Conservation (phyloP, 495 filamentous ascomycete genomes). For the Niebla homalea region DNA sequence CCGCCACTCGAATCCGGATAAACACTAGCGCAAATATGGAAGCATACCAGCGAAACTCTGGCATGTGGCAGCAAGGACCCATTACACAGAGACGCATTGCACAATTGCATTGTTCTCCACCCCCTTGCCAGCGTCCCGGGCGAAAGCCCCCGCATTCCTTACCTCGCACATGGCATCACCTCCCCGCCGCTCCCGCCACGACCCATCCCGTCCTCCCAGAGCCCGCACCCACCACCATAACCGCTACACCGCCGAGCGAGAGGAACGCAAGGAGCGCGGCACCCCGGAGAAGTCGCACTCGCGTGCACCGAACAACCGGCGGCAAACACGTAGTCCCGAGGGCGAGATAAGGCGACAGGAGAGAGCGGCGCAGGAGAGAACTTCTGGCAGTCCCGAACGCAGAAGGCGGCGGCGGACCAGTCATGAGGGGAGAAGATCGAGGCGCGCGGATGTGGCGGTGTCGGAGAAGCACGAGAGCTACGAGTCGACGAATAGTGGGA, state of each 20-base stretch:
- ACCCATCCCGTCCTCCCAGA: constrained; percentile 1
- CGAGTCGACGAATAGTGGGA: constrained; percentile 1
- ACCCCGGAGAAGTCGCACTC: constrained; percentile 8
- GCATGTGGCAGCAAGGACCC: too few species aligned
- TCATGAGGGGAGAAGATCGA: constrained; percentile 2
- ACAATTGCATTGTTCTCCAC: too few species aligned
- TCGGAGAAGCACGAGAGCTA: constrained; percentile 11
- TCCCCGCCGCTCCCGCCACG: not conserved
- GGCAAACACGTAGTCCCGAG: constrained; percentile 4
- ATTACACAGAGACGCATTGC: too few species aligned
- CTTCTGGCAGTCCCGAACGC: constrained; percentile 1
- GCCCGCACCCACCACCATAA: constrained; percentile 1
- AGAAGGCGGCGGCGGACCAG: constrained; percentile 1
- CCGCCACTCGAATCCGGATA: too few species aligned
- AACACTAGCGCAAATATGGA: too few species aligned
- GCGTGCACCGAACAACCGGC: not conserved
- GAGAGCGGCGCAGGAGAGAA: constrained; percentile 8
- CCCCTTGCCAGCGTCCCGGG: too few species aligned
- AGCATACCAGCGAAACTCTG: too few species aligned
- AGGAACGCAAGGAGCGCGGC: constrained; percentile 9
- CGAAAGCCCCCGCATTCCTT: too few species aligned
- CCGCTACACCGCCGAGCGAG: constrained; percentile 8
- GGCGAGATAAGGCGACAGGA: constrained; percentile 4
- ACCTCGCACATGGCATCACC: not conserved
- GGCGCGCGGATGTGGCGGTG: not conserved